Evolutionary conservation across 208 protist species (phyloP), one percentile per base, ranked within the genome.

Genomic region (Crithidia expoeki): DNA sequence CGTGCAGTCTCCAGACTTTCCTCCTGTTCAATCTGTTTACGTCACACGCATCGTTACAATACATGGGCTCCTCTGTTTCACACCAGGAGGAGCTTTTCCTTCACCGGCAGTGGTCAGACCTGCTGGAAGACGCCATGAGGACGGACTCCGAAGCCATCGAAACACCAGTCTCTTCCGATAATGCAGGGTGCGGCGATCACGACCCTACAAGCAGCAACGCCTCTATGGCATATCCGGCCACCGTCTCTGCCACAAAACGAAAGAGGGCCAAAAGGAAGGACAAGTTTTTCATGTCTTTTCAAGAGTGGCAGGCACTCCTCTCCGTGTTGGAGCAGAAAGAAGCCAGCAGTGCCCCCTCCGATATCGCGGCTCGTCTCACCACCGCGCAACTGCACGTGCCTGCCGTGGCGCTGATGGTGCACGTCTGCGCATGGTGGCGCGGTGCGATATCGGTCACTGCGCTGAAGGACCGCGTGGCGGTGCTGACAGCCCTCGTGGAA

Each of bases 1-100:
- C n/a, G n/a, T n/a, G n/a, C n/a, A n/a, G n/a, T n/a, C n/a, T n/a
- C n/a, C n/a, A 30, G 9, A 28, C 28, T 36, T 6, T 61, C 6
- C 33, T 19, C n/a, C 36, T 40, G 5, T 40, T 40, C 36, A 40
- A 40, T 40, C 36, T 40, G 36, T 40, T 40, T 40, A 12, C 36
- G 12, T 14, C 36, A 40, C 19, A 23, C 44, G 5, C 16, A n/a
- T 80, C 44, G 71, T 0, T 72, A 42, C 25, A 64, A 56, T 66
- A 38, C 5, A 95, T 95, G 89, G 89, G 89, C 40, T 52, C 72
- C 0, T 71, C 44, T 55, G 51, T 93, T 12, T 95, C 90, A 17
- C 78, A 59, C 4, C 83, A 95, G 56, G 87, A 95, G 59, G 62
- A 87, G 51, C 74, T 95, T 12, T 95, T 95, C 51, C 60, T 90